Evolutionary conservation across 306 rosid genomes (phyloP).

Genomic region (Pyrus pyrifolia): DNA sequence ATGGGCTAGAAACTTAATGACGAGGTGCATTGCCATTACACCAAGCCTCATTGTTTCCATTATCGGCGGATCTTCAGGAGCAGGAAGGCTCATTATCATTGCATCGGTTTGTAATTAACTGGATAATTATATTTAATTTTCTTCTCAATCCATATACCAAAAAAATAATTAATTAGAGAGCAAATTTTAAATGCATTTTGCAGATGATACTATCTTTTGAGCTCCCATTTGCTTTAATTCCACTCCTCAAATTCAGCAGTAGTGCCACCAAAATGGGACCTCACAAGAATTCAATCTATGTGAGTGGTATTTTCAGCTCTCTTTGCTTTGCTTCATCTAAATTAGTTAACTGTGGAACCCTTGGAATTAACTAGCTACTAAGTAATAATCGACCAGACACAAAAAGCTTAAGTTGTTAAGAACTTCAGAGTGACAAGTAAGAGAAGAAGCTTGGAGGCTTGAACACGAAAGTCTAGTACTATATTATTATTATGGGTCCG

Average conservation of each 20-base stretch:
- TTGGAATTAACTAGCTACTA: not conserved
- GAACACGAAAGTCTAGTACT: not conserved
- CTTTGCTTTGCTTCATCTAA: no score
- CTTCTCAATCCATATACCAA: not conserved
- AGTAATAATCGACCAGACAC: not conserved
- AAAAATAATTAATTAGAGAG: not conserved
- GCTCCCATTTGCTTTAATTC: slow-evolving; percentile 82
- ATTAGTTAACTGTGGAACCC: not conserved
- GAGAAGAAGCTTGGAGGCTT: not conserved
- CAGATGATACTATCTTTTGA: slow-evolving; percentile 96
- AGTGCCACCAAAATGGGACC: slow-evolving; percentile 84
- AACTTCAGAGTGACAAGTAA: not conserved
- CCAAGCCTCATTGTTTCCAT: slow-evolving; percentile 85
- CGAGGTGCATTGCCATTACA: slow-evolving; percentile 68
- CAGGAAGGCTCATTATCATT: slow-evolving; percentile 52
- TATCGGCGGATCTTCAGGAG: slow-evolving; percentile 50
- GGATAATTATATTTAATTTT: not conserved
- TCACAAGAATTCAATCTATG: slow-evolving; percentile 62
- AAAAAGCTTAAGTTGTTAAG: not conserved
- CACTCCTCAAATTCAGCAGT: slow-evolving; percentile 86
- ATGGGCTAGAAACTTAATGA: slow-evolving; percentile 69
- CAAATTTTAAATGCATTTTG: not conserved
- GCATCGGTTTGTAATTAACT: slow-evolving; percentile 51
- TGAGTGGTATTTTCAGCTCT: slow-evolving; percentile 8
- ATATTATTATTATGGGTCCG: not conserved